These are phyloP conservation scores for Phanerodontia chrysosporium DNA, from an alignment of 768 basidiomycete genomes.

Conservation along the genomic window DNA sequence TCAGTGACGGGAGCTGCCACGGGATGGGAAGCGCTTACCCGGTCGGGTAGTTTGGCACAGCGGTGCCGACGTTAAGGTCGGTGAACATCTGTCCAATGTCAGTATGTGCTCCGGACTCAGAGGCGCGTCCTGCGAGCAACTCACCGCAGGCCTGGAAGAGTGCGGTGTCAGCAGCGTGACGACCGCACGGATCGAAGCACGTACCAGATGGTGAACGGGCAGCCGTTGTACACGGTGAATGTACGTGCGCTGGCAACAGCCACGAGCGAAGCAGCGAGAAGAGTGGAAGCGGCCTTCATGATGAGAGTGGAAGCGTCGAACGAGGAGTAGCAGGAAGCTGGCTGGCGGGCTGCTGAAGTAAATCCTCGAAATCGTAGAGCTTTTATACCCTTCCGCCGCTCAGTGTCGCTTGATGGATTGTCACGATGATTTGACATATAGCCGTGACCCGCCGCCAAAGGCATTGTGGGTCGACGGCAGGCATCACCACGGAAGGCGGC, in stretches of 20 bases:
- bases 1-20: background rate
- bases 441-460: background rate
- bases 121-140: background rate
- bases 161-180: background rate
- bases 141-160: slow-evolving; percentile 27
- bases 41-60: slow-evolving; percentile 26
- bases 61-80: slow-evolving; percentile 27
- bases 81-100: slow-evolving; percentile 25
- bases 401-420: background rate
- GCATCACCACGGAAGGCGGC: background rate
- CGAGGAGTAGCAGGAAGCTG: background rate
- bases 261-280: slow-evolving; percentile 14
- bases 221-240: slow-evolving; percentile 39
- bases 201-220: slow-evolving; percentile 40
- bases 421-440: background rate
- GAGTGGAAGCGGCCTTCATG: slow-evolving; percentile 9
- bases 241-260: slow-evolving; percentile 15
- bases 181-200: slow-evolving; percentile 2
- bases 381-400: background rate
- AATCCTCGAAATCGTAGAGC: background rate
- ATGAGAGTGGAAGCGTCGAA: background rate
- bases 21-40: slow-evolving; percentile 20
- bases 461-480: background rate
- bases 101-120: background rate
- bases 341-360: background rate